Percentiles rank a stretch among this genome's conserved stretches.
Evolutionary conservation across 495 filamentous ascomycete genomes (phyloP).

Genomic region (Lasiosphaeria miniovina): DNA sequence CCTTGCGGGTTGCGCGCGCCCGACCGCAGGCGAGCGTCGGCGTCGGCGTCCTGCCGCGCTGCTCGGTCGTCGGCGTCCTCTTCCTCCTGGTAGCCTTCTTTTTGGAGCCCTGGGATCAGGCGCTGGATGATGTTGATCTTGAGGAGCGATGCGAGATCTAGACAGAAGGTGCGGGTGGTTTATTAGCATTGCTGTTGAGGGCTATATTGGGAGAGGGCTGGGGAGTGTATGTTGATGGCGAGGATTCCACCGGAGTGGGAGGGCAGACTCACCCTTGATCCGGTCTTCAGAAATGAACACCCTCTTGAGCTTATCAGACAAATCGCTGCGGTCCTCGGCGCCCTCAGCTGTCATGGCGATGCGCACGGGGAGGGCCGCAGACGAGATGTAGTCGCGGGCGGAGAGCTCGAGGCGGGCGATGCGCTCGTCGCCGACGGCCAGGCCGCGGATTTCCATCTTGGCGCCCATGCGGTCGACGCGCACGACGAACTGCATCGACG

Average conservation of each 20-base stretch:
- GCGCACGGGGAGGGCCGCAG: constrained; percentile 44
- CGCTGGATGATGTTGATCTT: constrained; percentile 78
- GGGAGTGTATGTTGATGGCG: constrained; percentile 2
- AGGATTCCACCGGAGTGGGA: not conserved
- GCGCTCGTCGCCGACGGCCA: constrained; percentile 76
- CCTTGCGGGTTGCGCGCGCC: constrained; percentile 28
- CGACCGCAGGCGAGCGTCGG: constrained; percentile 22
- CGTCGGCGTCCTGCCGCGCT: constrained; percentile 31
- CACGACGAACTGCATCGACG: constrained; percentile 78
- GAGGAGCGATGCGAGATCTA: constrained; percentile 63
- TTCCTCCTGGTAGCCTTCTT: constrained; percentile 74
- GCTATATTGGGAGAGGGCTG: too few relatives aligned
- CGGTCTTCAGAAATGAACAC: constrained; percentile 71
- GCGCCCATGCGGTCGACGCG: constrained; percentile 77
- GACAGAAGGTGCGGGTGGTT: not conserved
- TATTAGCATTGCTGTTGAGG: not conserved
- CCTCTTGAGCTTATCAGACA: constrained; percentile 51
- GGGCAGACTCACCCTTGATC: constrained; percentile 35
- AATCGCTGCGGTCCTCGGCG: constrained; percentile 38
- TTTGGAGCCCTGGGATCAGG: constrained; percentile 68
- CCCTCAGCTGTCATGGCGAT: constrained; percentile 33
- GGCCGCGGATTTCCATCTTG: constrained; percentile 77
- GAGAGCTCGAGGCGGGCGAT: constrained; percentile 73
- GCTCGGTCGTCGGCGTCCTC: constrained; percentile 44
- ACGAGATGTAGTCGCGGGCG: constrained; percentile 71